Evolutionary conservation across 768 basidiomycete genomes (phyloP).

Genomic region (Austroboletus eburneus): DNA sequence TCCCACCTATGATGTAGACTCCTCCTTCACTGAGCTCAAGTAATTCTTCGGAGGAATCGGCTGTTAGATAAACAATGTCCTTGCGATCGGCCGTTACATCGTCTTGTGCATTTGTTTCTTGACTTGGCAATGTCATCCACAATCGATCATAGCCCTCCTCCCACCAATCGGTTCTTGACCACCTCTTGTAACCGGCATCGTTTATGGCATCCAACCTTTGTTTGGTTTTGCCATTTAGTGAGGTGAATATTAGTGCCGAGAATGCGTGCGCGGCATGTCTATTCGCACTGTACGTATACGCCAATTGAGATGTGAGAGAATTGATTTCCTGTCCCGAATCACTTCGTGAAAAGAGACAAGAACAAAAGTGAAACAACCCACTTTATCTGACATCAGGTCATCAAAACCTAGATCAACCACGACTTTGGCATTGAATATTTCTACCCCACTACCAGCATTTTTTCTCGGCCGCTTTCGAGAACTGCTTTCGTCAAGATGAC

Average conservation of each 20-base stretch:
- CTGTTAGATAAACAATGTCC: constrained; percentile 86
- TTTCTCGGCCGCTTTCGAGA: constrained; percentile 17
- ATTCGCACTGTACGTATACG: constrained; percentile 89
- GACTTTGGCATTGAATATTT: constrained; percentile 56
- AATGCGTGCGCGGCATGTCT: constrained; percentile 70
- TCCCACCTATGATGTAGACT: constrained; percentile 93
- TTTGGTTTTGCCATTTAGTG: constrained; percentile 67
- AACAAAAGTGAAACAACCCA: constrained; percentile 38
- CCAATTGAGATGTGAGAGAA: constrained; percentile 85
- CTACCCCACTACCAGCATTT: constrained; percentile 37
- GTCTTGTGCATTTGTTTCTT: constrained; percentile 2
- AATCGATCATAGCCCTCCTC: constrained; percentile 64
- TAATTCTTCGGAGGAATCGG: constrained; percentile 86
- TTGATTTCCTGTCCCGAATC: constrained; percentile 67
- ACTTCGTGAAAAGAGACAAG: constrained; percentile 11
- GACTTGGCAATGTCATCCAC: constrained; percentile 40
- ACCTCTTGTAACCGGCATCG: constrained; percentile 69
- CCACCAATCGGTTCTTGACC: constrained; percentile 86
- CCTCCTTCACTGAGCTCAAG: constrained; percentile 77
- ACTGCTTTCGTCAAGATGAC: constrained; percentile 39
- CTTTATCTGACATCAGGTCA: constrained; percentile 89
- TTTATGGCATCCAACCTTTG: constrained; percentile 60
- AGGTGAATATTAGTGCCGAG: constrained; percentile 69
- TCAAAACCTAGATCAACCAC: constrained; percentile 92
- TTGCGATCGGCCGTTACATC: constrained; percentile 34